A percentile compares a stretch with the other conserved stretches of the same genome.
phyloP scores from a whole-genome alignment of 164 flowering plant species.

The Tinospora cordifolia region DNA sequence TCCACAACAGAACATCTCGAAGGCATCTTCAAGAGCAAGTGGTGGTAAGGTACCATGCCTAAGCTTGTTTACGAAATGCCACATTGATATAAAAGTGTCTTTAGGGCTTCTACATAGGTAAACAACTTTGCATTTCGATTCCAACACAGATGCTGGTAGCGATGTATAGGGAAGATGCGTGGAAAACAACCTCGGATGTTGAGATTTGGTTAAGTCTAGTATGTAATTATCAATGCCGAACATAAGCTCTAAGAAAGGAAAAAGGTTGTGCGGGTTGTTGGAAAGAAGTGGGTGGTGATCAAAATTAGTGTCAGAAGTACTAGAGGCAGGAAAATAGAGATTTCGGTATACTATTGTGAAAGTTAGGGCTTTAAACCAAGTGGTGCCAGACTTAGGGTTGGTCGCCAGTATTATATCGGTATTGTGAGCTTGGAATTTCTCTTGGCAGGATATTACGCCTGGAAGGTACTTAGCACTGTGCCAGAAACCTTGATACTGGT shows the following conservation, averaged over 20 bases:
- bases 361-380: too few species aligned
- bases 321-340: too few species aligned
- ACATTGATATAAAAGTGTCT: background rate
- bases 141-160: slow-evolving; percentile 4
- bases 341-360: too few species aligned
- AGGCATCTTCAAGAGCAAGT: background rate
- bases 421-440: too few species aligned
- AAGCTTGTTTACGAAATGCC: background rate
- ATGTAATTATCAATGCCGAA: too few species aligned
- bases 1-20: background rate
- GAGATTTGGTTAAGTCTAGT: too few species aligned
- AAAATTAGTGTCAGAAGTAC: too few species aligned
- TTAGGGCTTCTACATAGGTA: background rate
- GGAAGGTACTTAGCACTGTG: too few species aligned
- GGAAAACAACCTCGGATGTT: background rate
- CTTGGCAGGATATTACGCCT: too few species aligned
- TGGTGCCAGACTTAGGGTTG: too few species aligned
- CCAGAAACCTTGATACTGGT: too few species aligned
- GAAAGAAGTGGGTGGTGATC: slow-evolving; percentile 6
- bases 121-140: background rate
- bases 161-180: slow-evolving; percentile 11
- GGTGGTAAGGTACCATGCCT: background rate
- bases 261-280: slow-evolving; percentile 4
- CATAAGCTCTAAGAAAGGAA: slow-evolving; percentile 1
- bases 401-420: too few species aligned